Conservation (phyloP, 495 filamentous ascomycete species). For the Hypoxylon cercidicola region DNA sequence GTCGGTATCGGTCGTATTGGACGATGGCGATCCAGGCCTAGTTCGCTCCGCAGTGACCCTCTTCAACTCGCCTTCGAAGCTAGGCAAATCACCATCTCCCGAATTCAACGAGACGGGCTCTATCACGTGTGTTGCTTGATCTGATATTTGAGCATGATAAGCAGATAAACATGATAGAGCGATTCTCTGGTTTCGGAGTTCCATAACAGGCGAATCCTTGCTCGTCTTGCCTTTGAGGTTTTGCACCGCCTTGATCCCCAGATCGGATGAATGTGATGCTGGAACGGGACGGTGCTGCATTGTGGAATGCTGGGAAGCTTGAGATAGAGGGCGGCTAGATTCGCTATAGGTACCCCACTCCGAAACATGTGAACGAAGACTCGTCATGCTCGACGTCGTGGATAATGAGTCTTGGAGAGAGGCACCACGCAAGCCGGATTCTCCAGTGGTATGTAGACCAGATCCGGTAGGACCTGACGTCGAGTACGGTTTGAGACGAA, state of each 20-base stretch:
- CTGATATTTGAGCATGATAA: constrained; percentile 19
- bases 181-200: constrained; percentile 2
- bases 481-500: constrained; percentile 1
- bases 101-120: not conserved
- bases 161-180: constrained; percentile 20
- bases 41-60: too few relatives aligned
- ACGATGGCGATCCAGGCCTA: too few relatives aligned
- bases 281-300: not conserved
- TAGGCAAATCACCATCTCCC: not conserved
- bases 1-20: not conserved
- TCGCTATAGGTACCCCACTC: not conserved
- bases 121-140: not conserved
- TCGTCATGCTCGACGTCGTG: constrained; percentile 2
- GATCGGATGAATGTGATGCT: not conserved
- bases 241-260: not conserved
- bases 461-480: not conserved
- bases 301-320: not conserved
- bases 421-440: not conserved
- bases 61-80: not conserved
- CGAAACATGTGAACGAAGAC: not conserved
- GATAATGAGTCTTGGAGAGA: not conserved
- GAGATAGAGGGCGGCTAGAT: not conserved
- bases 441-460: not conserved
- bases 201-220: not conserved
- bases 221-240: not conserved